These are phyloP conservation scores for Agaricus blazei DNA, from an alignment of 768 basidiomycete genomes.

Conservation along the genomic window DNA sequence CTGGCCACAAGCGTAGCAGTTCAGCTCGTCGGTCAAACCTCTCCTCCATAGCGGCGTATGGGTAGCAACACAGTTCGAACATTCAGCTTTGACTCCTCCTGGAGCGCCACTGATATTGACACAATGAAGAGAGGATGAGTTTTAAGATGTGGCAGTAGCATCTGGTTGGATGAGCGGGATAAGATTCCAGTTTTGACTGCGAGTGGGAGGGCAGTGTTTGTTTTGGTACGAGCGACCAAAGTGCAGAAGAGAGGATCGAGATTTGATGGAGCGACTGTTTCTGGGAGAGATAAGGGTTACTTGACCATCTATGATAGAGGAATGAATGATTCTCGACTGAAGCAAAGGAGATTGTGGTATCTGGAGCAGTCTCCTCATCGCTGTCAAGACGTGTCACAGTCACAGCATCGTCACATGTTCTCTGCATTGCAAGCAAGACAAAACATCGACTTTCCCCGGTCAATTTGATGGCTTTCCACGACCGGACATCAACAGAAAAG, in stretches of 20 bases:
- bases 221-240: constrained; percentile 28
- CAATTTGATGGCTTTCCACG: too few species aligned
- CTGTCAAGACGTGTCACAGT: constrained; percentile 12
- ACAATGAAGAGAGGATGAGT: constrained; percentile 34
- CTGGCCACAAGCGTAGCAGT: constrained; percentile 85
- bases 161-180: constrained; percentile 55
- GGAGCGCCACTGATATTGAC: constrained; percentile 44
- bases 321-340: constrained; percentile 22
- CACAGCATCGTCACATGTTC: too few species aligned
- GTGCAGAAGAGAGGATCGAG: constrained; percentile 50
- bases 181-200: constrained; percentile 53
- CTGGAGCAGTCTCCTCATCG: constrained; percentile 31
- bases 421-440: too few species aligned
- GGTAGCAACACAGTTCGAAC: constrained; percentile 84
- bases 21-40: constrained; percentile 82
- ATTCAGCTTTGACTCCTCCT: constrained; percentile 71
- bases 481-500: too few species aligned
- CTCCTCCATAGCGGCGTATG: constrained; percentile 86
- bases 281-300: constrained; percentile 30
- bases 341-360: constrained; percentile 20
- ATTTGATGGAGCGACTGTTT: constrained; percentile 56
- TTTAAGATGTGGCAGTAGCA: constrained; percentile 59
- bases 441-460: too few species aligned
- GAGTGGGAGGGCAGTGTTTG: constrained; percentile 46
- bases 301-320: constrained; percentile 38